Base-by-base conservation (phyloP, 1,284 basidiomycete species). In the Ustilago hordei region DNA sequence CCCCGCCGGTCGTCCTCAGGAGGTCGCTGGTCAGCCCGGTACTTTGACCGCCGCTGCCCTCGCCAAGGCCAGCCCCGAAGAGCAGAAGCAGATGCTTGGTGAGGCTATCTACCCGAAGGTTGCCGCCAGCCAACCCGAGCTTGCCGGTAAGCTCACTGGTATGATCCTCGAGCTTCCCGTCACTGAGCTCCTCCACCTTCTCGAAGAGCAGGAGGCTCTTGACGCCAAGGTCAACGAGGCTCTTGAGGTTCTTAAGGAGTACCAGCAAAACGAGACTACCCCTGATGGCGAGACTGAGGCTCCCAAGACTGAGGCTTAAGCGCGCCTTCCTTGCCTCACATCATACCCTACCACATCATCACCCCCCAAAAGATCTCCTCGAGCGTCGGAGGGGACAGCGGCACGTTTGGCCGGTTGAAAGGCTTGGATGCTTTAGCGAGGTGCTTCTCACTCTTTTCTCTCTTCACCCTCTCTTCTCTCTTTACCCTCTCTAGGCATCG, bases 11-110 rank as follows among this genome's bases (percentile, higher is more conserved):
- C 70, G 66, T 36, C 60, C 79, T 41, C 69, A 69, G 38, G 70
- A 74, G 45, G 67, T 4, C 2, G 59, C 65, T 56, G 69, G 71
- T 35, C 79, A 81, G 74, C 82, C 81, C 52, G 80, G 77, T 62
- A 52, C 60, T 43, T 74, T 86, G 56, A 86, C 78, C 60, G 82
- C 84, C 15, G 83, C 82, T 55, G 81, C 84, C 19, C 78, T 86
- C 12, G 84, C 84, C 53, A 83, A 84, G 67, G 84, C 84, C 17
- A 80, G 84, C 70, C 84, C 84, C 52, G 84, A 86, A 62, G 84
- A 86, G 78, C 84, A 86, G 80, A 86, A 86, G 84, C 84, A 86
- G 77, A 86, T 86, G 82, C 80, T 86, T 47, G 84, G 84, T 48
- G 84, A 86, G 77, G 84, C 84, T 35, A 85, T 86, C 76, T 86